A percentile compares a stretch with the other conserved stretches of the same genome.
Evolutionary conservation across 495 filamentous ascomycete genomes (phyloP).

Genomic region (Penicillium fimorum): DNA sequence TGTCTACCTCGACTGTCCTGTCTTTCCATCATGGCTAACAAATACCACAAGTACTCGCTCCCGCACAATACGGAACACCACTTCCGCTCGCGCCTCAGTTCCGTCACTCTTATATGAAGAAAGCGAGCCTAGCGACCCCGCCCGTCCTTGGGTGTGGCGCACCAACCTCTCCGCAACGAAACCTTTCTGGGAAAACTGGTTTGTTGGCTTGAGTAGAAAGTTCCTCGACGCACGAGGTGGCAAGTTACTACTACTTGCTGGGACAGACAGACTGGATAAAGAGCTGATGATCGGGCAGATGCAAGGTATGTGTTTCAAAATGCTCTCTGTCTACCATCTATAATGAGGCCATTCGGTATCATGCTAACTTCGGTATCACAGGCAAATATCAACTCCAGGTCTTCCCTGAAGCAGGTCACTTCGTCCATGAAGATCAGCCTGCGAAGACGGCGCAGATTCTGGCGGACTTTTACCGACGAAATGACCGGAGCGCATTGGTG

Average conservation of each 20-base stretch:
- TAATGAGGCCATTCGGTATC: background rate
- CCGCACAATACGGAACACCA: slow-evolving; percentile 80
- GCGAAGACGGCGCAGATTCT: slow-evolving; percentile 79
- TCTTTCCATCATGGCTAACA: background rate
- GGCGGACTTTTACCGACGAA: slow-evolving; percentile 87
- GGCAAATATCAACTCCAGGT: slow-evolving; percentile 96
- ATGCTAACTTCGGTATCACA: slow-evolving; percentile 26
- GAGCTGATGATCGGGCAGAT: slow-evolving; percentile 97
- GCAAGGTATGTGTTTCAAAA: slow-evolving; percentile 62
- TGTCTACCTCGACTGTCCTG: background rate
- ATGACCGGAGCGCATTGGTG: slow-evolving; percentile 80
- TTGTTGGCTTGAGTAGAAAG: slow-evolving; percentile 79
- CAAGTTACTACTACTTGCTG: slow-evolving; percentile 87
- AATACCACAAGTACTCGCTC: slow-evolving; percentile 61
- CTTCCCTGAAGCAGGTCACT: slow-evolving; percentile 92
- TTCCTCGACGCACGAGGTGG: slow-evolving; percentile 83
- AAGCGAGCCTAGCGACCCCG: slow-evolving; percentile 32
- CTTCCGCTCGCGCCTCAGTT: slow-evolving; percentile 81
- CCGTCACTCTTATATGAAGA: slow-evolving; percentile 68
- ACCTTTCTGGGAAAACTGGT: slow-evolving; percentile 95
- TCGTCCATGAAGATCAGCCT: slow-evolving; percentile 92
- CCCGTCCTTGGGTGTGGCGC: slow-evolving; percentile 70
- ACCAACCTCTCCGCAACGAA: slow-evolving; percentile 83
- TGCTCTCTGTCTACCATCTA: background rate
- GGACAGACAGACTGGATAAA: slow-evolving; percentile 90